These are phyloP conservation scores for Solanum arcanum DNA, from an alignment of 257 asterid genomes.

Conservation along the genomic window DNA sequence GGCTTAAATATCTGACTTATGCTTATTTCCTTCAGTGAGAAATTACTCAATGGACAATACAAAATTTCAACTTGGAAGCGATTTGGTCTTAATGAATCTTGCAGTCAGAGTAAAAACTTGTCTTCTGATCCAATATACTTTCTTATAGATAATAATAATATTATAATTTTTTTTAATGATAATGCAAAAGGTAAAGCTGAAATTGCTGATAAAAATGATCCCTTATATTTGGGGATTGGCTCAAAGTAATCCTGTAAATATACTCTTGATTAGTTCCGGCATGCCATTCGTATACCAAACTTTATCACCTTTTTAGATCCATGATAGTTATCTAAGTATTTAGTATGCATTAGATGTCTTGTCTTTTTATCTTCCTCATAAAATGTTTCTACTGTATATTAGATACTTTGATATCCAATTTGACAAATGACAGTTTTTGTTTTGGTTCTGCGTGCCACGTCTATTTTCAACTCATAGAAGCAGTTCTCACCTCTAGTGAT, in stretches of 20 bases:
- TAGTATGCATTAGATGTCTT: background rate
- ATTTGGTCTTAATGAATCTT: background rate
- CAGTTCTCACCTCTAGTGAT: background rate
- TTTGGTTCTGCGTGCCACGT: background rate
- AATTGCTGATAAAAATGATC: background rate
- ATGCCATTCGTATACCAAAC: background rate
- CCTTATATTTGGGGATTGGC: background rate
- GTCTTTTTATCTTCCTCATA: background rate
- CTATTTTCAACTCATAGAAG: background rate
- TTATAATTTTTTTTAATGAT: background rate
- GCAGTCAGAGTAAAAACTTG: background rate
- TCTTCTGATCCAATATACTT: background rate
- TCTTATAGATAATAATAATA: no score
- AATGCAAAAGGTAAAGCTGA: background rate
- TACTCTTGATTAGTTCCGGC: background rate
- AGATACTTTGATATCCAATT: background rate
- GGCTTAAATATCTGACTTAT: background rate
- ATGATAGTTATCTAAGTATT: background rate
- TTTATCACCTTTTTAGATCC: background rate
- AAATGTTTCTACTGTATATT: background rate
- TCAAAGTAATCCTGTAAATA: background rate
- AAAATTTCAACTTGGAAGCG: background rate
- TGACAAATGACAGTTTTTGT: background rate
- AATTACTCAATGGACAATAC: background rate
- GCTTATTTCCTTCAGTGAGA: background rate